Base-by-base conservation (phyloP, 2,329 filamentous ascomycete genomes). In the Lecanosticta acicola region DNA sequence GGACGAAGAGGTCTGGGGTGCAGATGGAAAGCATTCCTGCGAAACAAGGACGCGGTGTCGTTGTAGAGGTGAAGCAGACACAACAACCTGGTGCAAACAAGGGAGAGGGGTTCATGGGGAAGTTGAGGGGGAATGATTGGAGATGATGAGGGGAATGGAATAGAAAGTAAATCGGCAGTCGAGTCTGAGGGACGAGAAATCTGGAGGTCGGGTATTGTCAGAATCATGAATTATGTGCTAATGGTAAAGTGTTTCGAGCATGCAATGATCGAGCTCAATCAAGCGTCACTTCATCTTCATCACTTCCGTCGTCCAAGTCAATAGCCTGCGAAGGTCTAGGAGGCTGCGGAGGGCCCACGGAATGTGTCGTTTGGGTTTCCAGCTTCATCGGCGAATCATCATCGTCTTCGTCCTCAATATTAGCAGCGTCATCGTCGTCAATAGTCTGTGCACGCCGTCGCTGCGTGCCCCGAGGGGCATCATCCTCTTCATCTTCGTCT, bases 401-500 rank as follows among this genome's bases (percentile, higher is more conserved):
- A 10, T 39, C 44, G 10, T 48, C 49, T 17, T 54, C 41, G 11
- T 51, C 51, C 41, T 62, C 56, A 1, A 58, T 49, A 45, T 59
- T 56, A 42, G 49, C 55, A 16, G 45, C 57, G 38, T 56, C 56
- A 33, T 53, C 55, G 33, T 58, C 61, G 26, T 55, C 60, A 43
- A 64, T 59, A 32, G 56, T 39, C 13, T 61, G 53, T 35, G 58
- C 54, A 45, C 51, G 48, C 13, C 52, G 45, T 46, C n/a, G n/a
- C n/a, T 56, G 55, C 4, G 51, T 46, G 40, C 51, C 47, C 34
- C 63, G 24, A 17, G 33, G 36, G n/a, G 21, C 56, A 17, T 56
- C 58, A 11, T 59, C 58, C 4, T 50, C 53, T 14, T 63, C 60
- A 11, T 49, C 53, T 1, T 62, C 66, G 1, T 62, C 61, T 1